These are phyloP conservation scores for Fraxinus sp. DNA, from an alignment of 305 asterid genomes.

Conservation along the genomic window DNA sequence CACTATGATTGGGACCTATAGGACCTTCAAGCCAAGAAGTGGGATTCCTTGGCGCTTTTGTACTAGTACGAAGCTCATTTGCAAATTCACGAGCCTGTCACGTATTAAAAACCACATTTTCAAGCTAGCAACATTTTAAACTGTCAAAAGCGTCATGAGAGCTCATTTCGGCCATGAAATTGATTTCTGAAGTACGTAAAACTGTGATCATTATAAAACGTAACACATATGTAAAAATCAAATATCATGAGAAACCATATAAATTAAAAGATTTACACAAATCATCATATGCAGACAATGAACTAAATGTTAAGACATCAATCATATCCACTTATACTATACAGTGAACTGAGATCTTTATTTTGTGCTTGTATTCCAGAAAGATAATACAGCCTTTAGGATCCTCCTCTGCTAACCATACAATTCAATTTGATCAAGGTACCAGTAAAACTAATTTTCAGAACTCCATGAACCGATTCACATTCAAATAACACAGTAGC, in stretches of 20 bases:
- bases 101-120: constrained; percentile 18
- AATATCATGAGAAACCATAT: not conserved
- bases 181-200: not conserved
- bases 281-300: not conserved
- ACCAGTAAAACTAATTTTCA: not conserved
- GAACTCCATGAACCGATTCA: constrained; percentile 7
- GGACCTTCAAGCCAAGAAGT: constrained; percentile 96
- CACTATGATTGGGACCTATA: constrained; percentile 75
- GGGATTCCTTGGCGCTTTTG: constrained; percentile 88
- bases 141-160: not conserved
- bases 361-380: constrained; percentile 4
- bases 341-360: constrained; percentile 9
- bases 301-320: not conserved
- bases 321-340: constrained; percentile 15
- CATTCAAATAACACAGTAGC: not conserved
- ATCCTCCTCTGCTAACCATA: not conserved
- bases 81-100: constrained; percentile 98
- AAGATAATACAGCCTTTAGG: not conserved
- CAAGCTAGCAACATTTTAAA: constrained; percentile 22
- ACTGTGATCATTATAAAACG: not conserved
- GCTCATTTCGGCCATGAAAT: not conserved
- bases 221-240: not conserved
- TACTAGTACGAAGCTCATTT: constrained; percentile 96
- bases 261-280: constrained; percentile 13
- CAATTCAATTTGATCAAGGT: constrained; percentile 1